Evolutionary conservation across 1,139 yeast genomes (phyloP), one percentile per base, ranked within the genome.

Genomic region (Suhomyces yuchorum): DNA sequence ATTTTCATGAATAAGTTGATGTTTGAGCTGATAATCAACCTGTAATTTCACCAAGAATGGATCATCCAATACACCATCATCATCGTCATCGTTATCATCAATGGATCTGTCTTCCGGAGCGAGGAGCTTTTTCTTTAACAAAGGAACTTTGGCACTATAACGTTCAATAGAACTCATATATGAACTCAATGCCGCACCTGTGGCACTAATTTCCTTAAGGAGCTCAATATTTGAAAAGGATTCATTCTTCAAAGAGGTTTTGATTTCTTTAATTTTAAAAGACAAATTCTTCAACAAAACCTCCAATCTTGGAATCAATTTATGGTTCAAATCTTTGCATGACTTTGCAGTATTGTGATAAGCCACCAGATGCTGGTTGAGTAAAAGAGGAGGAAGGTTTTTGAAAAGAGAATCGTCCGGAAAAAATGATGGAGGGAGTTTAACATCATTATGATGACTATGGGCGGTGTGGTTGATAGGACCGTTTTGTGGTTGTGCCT

Each of bases 401-500:
- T 63, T 66, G 56, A 69, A 68, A 37, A 71, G 50, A 1, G 76
- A 67, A 50, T 69, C 61, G 2, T 64, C 65, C 1, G 66, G 64
- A 54, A 80, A 82, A 40, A 79, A 77, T 5, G 77, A 67, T 12
- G 80, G 77, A 12, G 79, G 78, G 43, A 75, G 67, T 46, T 58
- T 59, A 42, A 75, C 67, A 26, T 74, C 76, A 36, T 60, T 57
- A 37, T 49, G 51, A 22, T 32, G 42, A 24, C 37, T 38, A 12
- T 37, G 26, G 11, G 46, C 42, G 11, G 28, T 37, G 24, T 42
- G 50, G 14, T 18, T 24, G 23, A 38, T 18, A 8, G 8, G 33
- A 23, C 37, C 48, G 26, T 42, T 33, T 11, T 30, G 33, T 24
- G 18, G n/a, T 8, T 22, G 32, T 1, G 23, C 26, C 17, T 33